Percentiles rank a stretch among this genome's conserved stretches.
These are phyloP conservation scores for Thraustochytrium striatum DNA, from an alignment of 352 stramenopile genomes.

Conservation along the genomic window DNA sequence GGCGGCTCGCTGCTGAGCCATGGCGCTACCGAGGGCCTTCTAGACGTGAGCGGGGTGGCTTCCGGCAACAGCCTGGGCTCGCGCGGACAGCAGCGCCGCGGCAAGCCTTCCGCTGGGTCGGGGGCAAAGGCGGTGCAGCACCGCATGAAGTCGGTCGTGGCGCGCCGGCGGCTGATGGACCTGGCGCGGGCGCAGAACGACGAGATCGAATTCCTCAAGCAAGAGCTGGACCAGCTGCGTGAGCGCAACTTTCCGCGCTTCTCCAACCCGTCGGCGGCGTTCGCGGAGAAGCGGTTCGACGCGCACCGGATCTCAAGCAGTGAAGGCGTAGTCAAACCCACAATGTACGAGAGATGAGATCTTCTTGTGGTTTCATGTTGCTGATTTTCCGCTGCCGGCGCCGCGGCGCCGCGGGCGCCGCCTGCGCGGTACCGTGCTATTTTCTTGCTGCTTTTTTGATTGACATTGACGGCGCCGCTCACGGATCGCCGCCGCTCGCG, in stretches of 20 bases:
- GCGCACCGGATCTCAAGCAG: background rate
- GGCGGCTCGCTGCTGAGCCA: background rate
- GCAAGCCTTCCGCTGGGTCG: background rate
- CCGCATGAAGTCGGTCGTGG: conserved; percentile 75
- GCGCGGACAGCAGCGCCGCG: background rate
- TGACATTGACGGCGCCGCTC: too few relatives aligned
- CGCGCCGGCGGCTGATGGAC: conserved; percentile 78
- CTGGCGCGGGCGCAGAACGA: conserved; percentile 78
- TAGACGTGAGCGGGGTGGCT: background rate
- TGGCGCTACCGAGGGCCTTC: too few relatives aligned
- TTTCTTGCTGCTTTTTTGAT: too few relatives aligned
- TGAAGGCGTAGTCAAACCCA: too few relatives aligned
- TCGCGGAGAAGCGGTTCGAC: background rate
- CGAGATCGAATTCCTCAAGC: conserved; percentile 78
- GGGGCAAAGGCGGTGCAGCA: conserved; percentile 43
- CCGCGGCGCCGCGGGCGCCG: too few relatives aligned
- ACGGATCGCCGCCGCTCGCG: too few relatives aligned
- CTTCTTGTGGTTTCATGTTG: too few relatives aligned
- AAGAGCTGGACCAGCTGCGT: conserved; percentile 81
- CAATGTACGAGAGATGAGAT: too few relatives aligned
- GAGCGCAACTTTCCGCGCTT: conserved; percentile 86
- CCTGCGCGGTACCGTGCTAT: too few relatives aligned
- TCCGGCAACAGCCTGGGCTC: conserved; percentile 26
- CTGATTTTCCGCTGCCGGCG: too few relatives aligned
- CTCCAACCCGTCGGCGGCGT: background rate